Conservation (phyloP, 257 asterid genomes). For the Gardenia jasminoides region DNA sequence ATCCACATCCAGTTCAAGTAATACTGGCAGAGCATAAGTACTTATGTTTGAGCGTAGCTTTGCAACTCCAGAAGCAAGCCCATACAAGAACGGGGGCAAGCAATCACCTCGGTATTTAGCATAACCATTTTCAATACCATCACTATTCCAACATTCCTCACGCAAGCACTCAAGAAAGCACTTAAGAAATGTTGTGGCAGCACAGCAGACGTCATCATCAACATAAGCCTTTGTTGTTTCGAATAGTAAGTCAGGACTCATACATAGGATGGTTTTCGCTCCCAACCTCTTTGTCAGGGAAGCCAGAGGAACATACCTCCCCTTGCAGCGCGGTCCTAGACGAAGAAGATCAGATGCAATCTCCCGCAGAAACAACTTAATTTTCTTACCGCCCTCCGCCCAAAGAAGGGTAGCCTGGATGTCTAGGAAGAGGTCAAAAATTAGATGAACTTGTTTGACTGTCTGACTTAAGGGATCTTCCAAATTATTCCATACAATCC, state of each 20-base stretch:
- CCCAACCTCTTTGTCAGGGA: slow-evolving; percentile 88
- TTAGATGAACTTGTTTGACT: slow-evolving; percentile 91
- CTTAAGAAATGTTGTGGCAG: slow-evolving; percentile 77
- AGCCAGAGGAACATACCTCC: slow-evolving; percentile 82
- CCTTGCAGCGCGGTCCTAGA: slow-evolving; percentile 93
- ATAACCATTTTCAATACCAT: slow-evolving; percentile 75
- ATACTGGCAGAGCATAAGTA: slow-evolving; percentile 81
- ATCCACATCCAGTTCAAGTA: slow-evolving; percentile 81
- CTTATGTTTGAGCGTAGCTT: slow-evolving; percentile 84
- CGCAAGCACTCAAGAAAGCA: slow-evolving; percentile 90
- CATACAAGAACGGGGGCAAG: slow-evolving; percentile 70
- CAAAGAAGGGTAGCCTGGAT: slow-evolving; percentile 62
- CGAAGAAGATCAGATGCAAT: slow-evolving; percentile 76
- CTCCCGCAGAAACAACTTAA: slow-evolving; percentile 59
- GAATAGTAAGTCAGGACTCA: slow-evolving; percentile 65
- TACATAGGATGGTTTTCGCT: slow-evolving; percentile 61
- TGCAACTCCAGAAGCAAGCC: slow-evolving; percentile 76
- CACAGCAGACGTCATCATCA: slow-evolving; percentile 96
- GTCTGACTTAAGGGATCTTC: slow-evolving; percentile 98
- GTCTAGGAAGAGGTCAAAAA: slow-evolving; percentile 87
- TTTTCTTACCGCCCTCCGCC: slow-evolving; percentile 60
- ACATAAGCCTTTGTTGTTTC: slow-evolving; percentile 71
- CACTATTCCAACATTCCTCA: slow-evolving; percentile 82
- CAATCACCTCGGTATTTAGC: slow-evolving; percentile 63
- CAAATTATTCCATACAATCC: slow-evolving; percentile 88